Evolutionary conservation across 75 land plant genomes (phyloP).

Genomic region (Pseudotsuga menziesii): DNA sequence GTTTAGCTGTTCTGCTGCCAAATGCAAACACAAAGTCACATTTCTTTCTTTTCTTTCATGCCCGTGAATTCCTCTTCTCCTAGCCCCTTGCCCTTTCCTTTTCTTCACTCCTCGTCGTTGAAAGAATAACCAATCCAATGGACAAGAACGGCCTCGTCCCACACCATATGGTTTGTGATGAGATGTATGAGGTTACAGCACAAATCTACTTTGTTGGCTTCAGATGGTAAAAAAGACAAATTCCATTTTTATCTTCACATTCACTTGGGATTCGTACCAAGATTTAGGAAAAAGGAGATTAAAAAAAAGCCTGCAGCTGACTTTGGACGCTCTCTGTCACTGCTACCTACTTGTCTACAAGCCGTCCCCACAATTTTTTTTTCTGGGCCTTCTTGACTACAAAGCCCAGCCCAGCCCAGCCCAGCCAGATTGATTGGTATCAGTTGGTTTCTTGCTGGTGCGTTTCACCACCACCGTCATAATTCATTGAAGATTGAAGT

Average conservation of each 20-base stretch:
- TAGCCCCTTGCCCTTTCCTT: not conserved
- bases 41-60: not conserved
- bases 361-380: not conserved
- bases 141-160: not conserved
- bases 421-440: not conserved
- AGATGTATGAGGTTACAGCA: not conserved
- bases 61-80: not conserved
- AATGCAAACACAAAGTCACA: too few species aligned
- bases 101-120: not conserved
- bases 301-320: too few species aligned
- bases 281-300: not conserved
- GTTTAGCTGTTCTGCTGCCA: too few species aligned
- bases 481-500: not conserved
- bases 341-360: too few species aligned
- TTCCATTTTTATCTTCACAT: not conserved
- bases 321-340: too few species aligned
- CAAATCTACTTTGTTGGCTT: not conserved
- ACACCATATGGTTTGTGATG: not conserved
- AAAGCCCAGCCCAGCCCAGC: not conserved
- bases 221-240: not conserved
- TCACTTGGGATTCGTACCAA: not conserved
- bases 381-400: not conserved
- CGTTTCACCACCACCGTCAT: not conserved
- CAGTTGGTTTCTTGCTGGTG: not conserved
- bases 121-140: not conserved